Base-by-base conservation (phyloP, 2,329 filamentous ascomycete species). In the Colletotrichum ledebouriae region DNA sequence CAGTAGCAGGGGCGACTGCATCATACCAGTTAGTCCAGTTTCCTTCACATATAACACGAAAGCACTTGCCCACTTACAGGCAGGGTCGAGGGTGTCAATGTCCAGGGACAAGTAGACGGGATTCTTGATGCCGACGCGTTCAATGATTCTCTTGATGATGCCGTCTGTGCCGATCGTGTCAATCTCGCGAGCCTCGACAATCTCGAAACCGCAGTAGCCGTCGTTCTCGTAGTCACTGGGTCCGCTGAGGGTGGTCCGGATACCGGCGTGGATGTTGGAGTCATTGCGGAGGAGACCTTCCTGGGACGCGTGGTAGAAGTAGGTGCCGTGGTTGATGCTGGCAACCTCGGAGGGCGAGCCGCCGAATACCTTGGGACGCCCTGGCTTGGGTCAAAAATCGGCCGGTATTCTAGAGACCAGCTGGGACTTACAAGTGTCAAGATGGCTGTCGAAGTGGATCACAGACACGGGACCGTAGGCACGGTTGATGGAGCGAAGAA, bases 81-180 rank as follows among this genome's bases (percentile, higher is more conserved):
- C 92, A 7, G 94, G 94, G 76, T 97, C 94, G 3, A 97, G 83
- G 0, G 93, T 94, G 75, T 97, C 94, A 73, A 97, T 97, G 75
- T 97, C 94, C 53, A 97, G 90, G 6, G 89, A 92, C 37, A 97
- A 80, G 76, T 97, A 97, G 0, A 96, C 92, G 0, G 93, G 93
- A 69, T 89, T 90, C 61, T 85, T 84, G 22, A 89, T 91, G 9
- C 92, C 92, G 17, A 97, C 92, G 25, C 92, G 85, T 3, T 93
- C 89, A 49, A 88, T 81, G 75, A 97, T 96, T 77, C 88, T 90
- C 79, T 91, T 88, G 77, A 95, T 91, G 76, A 97, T 94, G 4
- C 93, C 93, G 0, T 88, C 86, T 33, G 86, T 81, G 46, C 84
- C 84, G 57, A 86, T 83, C 13, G 76, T 81, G 74, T 86, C 84